Evolutionary conservation across 306 rosid genomes (phyloP), one percentile per base, ranked within the genome.

Genomic region (Macrotyloma uniflorum): DNA sequence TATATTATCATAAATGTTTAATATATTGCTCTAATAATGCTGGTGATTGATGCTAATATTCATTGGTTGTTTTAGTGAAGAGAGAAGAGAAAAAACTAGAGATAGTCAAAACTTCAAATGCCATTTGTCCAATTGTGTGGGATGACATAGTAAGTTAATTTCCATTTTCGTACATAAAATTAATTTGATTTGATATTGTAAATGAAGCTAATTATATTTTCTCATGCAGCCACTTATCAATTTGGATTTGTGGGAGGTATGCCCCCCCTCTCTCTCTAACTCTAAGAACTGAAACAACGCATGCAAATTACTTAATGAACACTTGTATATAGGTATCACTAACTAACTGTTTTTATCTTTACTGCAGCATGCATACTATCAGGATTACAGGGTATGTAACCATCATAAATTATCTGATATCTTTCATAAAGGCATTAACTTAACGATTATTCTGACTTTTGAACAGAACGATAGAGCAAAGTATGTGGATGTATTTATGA

Each of bases 161-260:
- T 28, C 57, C 43, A 28, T 46, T 74, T 74, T 40, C 77, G 28
- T 54, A 36, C 61, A 26, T 65, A 50, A 8, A 11, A 20, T 42
- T 81, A 74, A 54, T 65, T 54, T 33, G 19, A 15, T 78, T 76
- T 73, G 54, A 78, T 61, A 28, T 55, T 77, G 50, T 51, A 38
- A 66, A 61, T 54, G 67, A 74, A 76, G 62, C 46, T 83, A 20
- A 76, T 80, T 8, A 36, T 79, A 59, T 85, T 72, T 83, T 86
- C 79, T 79, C 66, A 14, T 82, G 89, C 94, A 95, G 99, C 99
- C 99, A 19, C 86, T 95, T 4, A 79, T 95, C 82, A 87, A 91
- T 87, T 86, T 95, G 95, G 99, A 95, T 65, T 59, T 91, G 83
- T 95, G 98, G 99, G 99, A 95, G 98, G 98, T 94, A 74, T 67